phyloP scores from a whole-genome alignment of 495 filamentous ascomycete species.

The Trichoderma orchidacearum region DNA sequence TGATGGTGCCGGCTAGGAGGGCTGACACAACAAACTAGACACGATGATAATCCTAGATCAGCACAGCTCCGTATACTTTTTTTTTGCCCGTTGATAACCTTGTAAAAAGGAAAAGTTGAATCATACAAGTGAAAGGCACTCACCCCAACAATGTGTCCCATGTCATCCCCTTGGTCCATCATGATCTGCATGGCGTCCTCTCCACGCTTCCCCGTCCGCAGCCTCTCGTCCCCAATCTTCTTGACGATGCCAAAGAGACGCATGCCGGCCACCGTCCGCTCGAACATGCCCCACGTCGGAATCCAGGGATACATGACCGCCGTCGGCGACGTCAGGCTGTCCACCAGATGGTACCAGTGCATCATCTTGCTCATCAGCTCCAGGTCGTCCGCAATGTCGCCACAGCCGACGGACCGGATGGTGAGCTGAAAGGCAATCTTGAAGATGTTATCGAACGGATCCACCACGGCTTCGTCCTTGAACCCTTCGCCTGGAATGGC shows the following conservation, averaged over 20 bases:
- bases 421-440: slow-evolving; percentile 24
- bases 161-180: slow-evolving; percentile 25
- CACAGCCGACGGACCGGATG: slow-evolving; percentile 22
- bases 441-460: slow-evolving; percentile 14
- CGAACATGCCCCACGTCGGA: slow-evolving; percentile 11
- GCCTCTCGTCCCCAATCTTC: slow-evolving; percentile 21
- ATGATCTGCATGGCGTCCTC: slow-evolving; percentile 33
- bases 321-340: slow-evolving; percentile 12
- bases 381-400: slow-evolving; percentile 26
- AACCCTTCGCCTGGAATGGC: too few species aligned
- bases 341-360: slow-evolving; percentile 18
- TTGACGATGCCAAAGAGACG: slow-evolving; percentile 25
- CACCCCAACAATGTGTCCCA: slow-evolving; percentile 21
- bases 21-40: slow-evolving; percentile 24
- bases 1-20: slow-evolving; percentile 19
- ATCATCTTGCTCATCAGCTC: slow-evolving; percentile 17
- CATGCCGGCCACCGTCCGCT: slow-evolving; percentile 17
- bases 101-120: too few species aligned
- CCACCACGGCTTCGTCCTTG: too few species aligned
- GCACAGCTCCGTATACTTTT: too few species aligned
- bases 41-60: too few species aligned
- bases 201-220: slow-evolving; percentile 16
- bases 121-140: slow-evolving; percentile 1
- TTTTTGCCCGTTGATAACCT: too few species aligned
- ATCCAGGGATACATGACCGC: slow-evolving; percentile 32